Percentiles rank a stretch among this genome's conserved stretches.
Conservation (phyloP, 2,329 filamentous ascomycete species). For the Mycosphaerella sp. region DNA sequence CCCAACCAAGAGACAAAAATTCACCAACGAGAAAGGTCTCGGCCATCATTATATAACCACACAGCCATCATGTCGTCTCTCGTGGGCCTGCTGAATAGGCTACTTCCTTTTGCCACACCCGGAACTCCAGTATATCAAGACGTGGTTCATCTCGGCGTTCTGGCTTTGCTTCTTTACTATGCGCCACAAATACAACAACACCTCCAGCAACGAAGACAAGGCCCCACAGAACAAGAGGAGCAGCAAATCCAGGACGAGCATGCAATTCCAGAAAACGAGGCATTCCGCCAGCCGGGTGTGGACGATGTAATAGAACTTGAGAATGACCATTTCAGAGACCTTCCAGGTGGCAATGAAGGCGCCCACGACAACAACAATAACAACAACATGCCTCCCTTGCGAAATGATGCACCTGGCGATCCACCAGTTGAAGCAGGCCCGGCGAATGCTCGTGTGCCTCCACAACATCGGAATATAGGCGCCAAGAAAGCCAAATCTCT, state of each 20-base stretch:
- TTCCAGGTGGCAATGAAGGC: background rate
- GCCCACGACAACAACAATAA: background rate
- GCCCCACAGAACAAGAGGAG: background rate
- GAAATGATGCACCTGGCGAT: background rate
- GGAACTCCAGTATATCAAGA: conserved; percentile 45
- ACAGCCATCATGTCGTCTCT: conserved; percentile 28
- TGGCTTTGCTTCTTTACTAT: conserved; percentile 44
- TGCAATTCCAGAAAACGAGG: conserved; percentile 1
- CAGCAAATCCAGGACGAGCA: conserved; percentile 6
- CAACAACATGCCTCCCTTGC: background rate
- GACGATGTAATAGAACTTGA: background rate
- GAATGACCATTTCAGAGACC: background rate
- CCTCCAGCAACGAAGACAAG: conserved; percentile 21
- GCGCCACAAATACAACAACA: conserved; percentile 42
- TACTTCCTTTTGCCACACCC: conserved; percentile 45
- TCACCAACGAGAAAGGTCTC: too few species aligned
- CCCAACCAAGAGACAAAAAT: too few species aligned
- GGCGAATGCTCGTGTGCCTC: conserved; percentile 25
- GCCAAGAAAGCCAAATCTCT: conserved; percentile 48
- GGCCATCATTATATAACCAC: too few species aligned
- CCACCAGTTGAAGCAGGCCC: conserved; percentile 26
- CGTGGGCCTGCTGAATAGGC: conserved; percentile 35
- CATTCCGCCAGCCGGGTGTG: background rate
- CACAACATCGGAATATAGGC: conserved; percentile 35
- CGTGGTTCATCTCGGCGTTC: conserved; percentile 40